Evolutionary conservation across 2,329 filamentous ascomycete genomes (phyloP), one percentile per base, ranked within the genome.

Genomic region (Bertia moriformis): DNA sequence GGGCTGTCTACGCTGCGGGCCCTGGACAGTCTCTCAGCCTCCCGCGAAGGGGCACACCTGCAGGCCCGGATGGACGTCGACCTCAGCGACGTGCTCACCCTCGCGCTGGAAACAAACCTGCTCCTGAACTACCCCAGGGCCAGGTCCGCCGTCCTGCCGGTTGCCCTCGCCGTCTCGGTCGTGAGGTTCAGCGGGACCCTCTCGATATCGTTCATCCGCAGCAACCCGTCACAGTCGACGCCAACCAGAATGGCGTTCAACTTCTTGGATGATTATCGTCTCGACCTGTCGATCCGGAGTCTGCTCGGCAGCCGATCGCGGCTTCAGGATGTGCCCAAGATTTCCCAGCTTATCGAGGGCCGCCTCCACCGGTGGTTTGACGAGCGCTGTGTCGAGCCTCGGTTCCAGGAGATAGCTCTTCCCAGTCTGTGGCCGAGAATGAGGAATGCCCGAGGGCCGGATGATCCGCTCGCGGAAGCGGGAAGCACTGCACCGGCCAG

Each of bases 1-100:
- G 67, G 62, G 35, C 62, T 79, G 24, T 68, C 65, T 14, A 54
- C 54, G 4, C 62, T 41, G 56, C 65, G 61, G 45, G 65, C 61
- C n/a, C 65, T 72, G 33, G 66, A 71, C 42, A 61, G 66, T 3
- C 22, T 27, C n/a, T n/a, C n/a, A n/a, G 69, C 69, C 15, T 66
- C 65, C 13, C 62, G 69, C 42, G 70, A 72, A 40, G 85, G 86
- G 17, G 81, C 81, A 1, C 71, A 88, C 29, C 66, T 98, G 15
- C 91, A 98, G 58, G 91, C 91, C 1, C 69, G 88, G 42, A 93
- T 98, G 84, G 91, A 98, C 57, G 88, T 98, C 24, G 91, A 98
- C 56, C 63, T 98, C 42, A 91, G 83, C 58, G 91, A 98, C 59
- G 88, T 94, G 59, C 85, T 98, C 43, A 98, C 91, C 0, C 66